A percentile compares a stretch with the other conserved stretches of the same genome.
These are phyloP conservation scores for Naganishia vaughanmartiniae DNA, from an alignment of 768 basidiomycete species.

Conservation along the genomic window DNA sequence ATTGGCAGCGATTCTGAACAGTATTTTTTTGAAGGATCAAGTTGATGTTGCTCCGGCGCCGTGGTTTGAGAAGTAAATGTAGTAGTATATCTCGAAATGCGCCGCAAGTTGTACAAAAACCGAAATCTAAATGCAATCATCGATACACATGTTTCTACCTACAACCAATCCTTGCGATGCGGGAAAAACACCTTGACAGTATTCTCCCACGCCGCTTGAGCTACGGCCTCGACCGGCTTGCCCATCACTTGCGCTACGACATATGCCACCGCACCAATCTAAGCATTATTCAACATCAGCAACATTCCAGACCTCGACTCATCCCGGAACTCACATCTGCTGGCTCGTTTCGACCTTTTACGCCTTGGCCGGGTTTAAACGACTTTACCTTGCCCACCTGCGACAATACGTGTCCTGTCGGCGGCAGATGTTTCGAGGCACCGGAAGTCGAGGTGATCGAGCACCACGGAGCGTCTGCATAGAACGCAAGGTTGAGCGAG, in stretches of 20 bases:
- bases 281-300: not conserved
- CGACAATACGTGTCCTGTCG: constrained; percentile 32
- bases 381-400: constrained; percentile 53
- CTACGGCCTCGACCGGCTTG: constrained; percentile 60
- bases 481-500: not conserved
- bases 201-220: constrained; percentile 64
- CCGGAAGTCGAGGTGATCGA: constrained; percentile 47
- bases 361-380: constrained; percentile 61
- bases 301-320: not conserved
- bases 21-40: constrained; percentile 57
- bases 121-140: not conserved
- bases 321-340: constrained; percentile 40
- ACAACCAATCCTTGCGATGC: constrained; percentile 39
- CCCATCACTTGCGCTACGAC: constrained; percentile 59
- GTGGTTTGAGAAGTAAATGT: not conserved
- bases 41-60: constrained; percentile 21
- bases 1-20: constrained; percentile 78
- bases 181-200: constrained; percentile 63
- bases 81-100: not conserved
- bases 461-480: constrained; percentile 51
- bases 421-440: constrained; percentile 37
- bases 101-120: not conserved
- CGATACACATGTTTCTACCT: not conserved
- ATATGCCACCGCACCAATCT: constrained; percentile 69
- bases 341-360: constrained; percentile 79